Conservation (phyloP, 768 basidiomycete genomes). For the Lentinula sp. region DNA sequence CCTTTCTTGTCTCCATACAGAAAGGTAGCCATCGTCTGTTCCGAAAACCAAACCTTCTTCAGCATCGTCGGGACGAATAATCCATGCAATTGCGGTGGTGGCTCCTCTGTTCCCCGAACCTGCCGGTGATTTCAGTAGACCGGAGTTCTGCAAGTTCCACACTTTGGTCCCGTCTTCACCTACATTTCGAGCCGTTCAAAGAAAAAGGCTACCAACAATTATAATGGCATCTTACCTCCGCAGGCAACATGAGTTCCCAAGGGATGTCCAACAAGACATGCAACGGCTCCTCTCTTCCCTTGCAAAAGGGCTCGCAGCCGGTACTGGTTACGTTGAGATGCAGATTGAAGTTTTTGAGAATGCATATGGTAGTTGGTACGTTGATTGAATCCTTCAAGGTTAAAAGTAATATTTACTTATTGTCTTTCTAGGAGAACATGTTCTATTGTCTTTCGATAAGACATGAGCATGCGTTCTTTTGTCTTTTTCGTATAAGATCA, state of each 20-base stretch:
- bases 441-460: too few relatives aligned
- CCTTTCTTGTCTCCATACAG: not conserved
- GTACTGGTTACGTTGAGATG: not conserved
- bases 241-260: not conserved
- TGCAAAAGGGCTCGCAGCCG: not conserved
- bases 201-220: too few relatives aligned
- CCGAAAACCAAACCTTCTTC: conserved; percentile 1
- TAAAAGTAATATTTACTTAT: too few relatives aligned
- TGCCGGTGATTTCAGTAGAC: not conserved
- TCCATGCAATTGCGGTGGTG: not conserved
- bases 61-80: not conserved
- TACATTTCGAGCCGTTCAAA: not conserved
- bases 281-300: not conserved
- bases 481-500: too few relatives aligned
- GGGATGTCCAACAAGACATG: not conserved
- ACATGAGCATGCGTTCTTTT: too few relatives aligned
- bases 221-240: not conserved
- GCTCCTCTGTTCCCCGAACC: not conserved
- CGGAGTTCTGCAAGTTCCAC: not conserved
- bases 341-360: too few relatives aligned
- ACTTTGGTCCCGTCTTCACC: not conserved
- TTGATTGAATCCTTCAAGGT: too few relatives aligned
- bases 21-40: not conserved
- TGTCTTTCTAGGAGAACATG: too few relatives aligned
- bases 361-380: too few relatives aligned